A percentile compares a stretch with the other conserved stretches of the same genome.
phyloP scores from a whole-genome alignment of 2,329 filamentous ascomycete genomes.

The Emergomyces orientalis region DNA sequence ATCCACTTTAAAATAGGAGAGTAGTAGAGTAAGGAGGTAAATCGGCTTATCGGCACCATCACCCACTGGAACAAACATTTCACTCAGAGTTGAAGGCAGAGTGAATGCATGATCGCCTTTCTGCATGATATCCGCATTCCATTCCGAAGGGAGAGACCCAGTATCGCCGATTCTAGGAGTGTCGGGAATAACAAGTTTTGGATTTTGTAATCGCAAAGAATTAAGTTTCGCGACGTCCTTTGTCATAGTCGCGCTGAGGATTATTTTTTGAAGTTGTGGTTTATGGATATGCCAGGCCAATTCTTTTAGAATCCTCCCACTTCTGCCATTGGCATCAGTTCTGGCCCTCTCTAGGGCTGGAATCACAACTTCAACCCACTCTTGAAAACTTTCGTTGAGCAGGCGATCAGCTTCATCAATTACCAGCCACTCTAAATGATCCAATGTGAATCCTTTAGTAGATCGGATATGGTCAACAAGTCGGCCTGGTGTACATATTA shows the following conservation, averaged over 20 bases:
- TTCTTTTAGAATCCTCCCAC: conserved; percentile 24
- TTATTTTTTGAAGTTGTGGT: conserved; percentile 60
- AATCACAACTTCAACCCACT: conserved; percentile 71
- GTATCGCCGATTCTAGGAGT: conserved; percentile 31
- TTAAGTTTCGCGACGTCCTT: conserved; percentile 71
- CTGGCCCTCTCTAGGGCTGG: conserved; percentile 42
- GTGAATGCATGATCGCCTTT: conserved; percentile 40
- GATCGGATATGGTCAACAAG: conserved; percentile 83
- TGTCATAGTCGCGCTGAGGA: conserved; percentile 89
- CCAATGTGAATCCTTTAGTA: conserved; percentile 71
- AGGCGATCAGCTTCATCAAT: conserved; percentile 92
- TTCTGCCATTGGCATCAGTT: conserved; percentile 37
- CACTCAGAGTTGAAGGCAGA: conserved; percentile 55
- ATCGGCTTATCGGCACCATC: conserved; percentile 68
- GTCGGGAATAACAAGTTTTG: conserved; percentile 67
- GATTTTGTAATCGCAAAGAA: conserved; percentile 61
- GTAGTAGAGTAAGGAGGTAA: conserved; percentile 70
- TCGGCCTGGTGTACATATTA: conserved; percentile 85
- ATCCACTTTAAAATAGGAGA: conserved; percentile 28
- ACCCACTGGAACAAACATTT: conserved; percentile 58
- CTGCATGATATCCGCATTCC: conserved; percentile 33
- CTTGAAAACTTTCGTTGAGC: conserved; percentile 83
- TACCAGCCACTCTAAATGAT: conserved; percentile 74
- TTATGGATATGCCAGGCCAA: conserved; percentile 33
- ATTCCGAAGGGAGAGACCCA: conserved; percentile 6